A percentile compares a stretch with the other conserved stretches of the same genome.
These are phyloP conservation scores for Aphanomyces stellatus DNA, from an alignment of 352 stramenopile species.

Conservation along the genomic window DNA sequence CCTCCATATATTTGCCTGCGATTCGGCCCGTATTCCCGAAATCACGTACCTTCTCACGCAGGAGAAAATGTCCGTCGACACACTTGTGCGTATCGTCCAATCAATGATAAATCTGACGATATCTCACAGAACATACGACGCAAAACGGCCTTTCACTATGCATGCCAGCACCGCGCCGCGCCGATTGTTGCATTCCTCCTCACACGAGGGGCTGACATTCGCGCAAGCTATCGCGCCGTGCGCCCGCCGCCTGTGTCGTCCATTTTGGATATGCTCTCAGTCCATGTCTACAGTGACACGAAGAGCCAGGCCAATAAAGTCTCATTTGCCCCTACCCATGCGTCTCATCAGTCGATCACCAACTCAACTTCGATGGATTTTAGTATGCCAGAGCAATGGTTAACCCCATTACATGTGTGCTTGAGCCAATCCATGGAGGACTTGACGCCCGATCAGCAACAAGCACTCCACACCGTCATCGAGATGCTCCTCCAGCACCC, in stretches of 20 bases:
- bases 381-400: conserved; percentile 26
- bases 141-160: conserved; percentile 39
- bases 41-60: conserved; percentile 34
- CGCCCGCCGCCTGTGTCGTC: conserved; percentile 18
- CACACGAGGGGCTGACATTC: conserved; percentile 27
- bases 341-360: neutral
- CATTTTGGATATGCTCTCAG: neutral
- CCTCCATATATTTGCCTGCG: conserved; percentile 34
- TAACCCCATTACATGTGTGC: conserved; percentile 44
- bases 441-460: neutral
- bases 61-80: conserved; percentile 33
- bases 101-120: neutral
- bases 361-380: neutral
- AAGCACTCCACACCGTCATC: conserved; percentile 31
- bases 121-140: conserved; percentile 37
- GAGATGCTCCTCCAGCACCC: conserved; percentile 39
- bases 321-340: neutral
- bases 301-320: neutral
- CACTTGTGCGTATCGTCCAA: conserved; percentile 24
- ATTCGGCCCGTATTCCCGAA: conserved; percentile 27
- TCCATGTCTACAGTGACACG: neutral
- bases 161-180: conserved; percentile 30
- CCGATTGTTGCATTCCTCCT: conserved; percentile 37
- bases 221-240: conserved; percentile 27
- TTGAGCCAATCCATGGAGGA: conserved; percentile 21